phyloP scores from a whole-genome alignment of 148 eudicot genomes.

The Spergularia bocconei region DNA sequence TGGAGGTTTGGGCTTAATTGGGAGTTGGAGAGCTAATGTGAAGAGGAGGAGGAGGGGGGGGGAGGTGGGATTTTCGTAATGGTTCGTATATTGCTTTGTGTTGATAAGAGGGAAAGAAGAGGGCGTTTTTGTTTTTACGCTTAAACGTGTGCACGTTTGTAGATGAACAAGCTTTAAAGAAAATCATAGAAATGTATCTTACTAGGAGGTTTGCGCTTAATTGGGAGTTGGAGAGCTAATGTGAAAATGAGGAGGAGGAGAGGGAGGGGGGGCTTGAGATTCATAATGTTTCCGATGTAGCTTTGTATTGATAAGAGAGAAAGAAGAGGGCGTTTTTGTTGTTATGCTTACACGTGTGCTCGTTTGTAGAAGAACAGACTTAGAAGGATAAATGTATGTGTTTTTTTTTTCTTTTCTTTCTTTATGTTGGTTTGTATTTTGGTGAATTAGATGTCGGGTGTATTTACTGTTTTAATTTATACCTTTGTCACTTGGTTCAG shows the following conservation, averaged over 20 bases:
- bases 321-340: too few relatives aligned
- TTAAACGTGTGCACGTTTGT: background rate
- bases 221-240: background rate
- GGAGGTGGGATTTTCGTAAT: background rate
- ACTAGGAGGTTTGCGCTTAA: background rate
- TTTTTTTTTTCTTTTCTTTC: background rate
- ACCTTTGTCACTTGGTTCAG: slow-evolving; percentile 29
- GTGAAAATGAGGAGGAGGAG: background rate
- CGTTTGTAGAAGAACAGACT: background rate
- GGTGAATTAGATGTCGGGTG: background rate
- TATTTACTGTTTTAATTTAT: background rate
- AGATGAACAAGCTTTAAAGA: background rate
- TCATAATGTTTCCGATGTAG: background rate
- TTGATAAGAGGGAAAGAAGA: background rate
- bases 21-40: background rate
- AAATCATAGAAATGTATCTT: background rate
- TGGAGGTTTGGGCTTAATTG: background rate
- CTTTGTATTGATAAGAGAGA: background rate
- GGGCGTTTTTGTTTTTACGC: too few relatives aligned
- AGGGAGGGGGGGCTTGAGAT: background rate
- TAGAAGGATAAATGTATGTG: background rate
- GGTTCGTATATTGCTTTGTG: background rate
- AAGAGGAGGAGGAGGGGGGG: background rate
- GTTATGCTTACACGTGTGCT: background rate
- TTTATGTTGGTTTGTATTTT: background rate